Evolutionary conservation across 768 basidiomycete species (phyloP).

Genomic region (Mycena indigotica): DNA sequence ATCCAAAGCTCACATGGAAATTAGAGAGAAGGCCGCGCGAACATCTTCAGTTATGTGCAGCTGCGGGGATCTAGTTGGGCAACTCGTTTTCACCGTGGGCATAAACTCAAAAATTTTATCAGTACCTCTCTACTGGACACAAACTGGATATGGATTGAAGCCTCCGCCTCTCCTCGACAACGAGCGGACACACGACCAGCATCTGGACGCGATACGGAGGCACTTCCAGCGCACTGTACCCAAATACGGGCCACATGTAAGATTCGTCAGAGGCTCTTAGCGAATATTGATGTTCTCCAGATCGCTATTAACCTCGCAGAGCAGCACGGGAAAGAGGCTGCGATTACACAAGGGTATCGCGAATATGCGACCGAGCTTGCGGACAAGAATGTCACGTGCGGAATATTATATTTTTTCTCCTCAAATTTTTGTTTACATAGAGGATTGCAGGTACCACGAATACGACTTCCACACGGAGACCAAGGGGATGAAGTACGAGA

Average conservation of each 20-base stretch:
- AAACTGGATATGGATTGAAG: constrained; percentile 83
- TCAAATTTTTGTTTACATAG: neutral
- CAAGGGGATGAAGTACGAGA: constrained; percentile 96
- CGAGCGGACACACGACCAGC: constrained; percentile 74
- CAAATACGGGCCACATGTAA: constrained; percentile 78
- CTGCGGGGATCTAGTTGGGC: constrained; percentile 84
- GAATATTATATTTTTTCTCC: constrained; percentile 1
- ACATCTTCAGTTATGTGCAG: constrained; percentile 88
- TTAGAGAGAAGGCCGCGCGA: constrained; percentile 75
- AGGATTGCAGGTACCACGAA: constrained; percentile 71
- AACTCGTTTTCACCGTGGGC: constrained; percentile 12
- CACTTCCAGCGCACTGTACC: constrained; percentile 72
- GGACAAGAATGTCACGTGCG: constrained; percentile 60
- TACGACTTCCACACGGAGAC: constrained; percentile 96
- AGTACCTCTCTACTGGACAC: constrained; percentile 95
- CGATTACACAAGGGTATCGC: constrained; percentile 76
- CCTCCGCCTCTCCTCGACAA: constrained; percentile 79
- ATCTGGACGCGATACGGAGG: constrained; percentile 65
- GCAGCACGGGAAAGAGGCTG: constrained; percentile 83
- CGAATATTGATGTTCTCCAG: constrained; percentile 39
- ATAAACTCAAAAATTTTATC: constrained; percentile 1
- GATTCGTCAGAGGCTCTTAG: constrained; percentile 28
- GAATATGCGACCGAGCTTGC: constrained; percentile 63
- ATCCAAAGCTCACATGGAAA: neutral
- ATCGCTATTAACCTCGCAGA: constrained; percentile 90